A percentile compares a stretch with the other conserved stretches of the same genome.
Conservation (phyloP, 169 alveolate genomes). For the Eimeria praecox region DNA sequence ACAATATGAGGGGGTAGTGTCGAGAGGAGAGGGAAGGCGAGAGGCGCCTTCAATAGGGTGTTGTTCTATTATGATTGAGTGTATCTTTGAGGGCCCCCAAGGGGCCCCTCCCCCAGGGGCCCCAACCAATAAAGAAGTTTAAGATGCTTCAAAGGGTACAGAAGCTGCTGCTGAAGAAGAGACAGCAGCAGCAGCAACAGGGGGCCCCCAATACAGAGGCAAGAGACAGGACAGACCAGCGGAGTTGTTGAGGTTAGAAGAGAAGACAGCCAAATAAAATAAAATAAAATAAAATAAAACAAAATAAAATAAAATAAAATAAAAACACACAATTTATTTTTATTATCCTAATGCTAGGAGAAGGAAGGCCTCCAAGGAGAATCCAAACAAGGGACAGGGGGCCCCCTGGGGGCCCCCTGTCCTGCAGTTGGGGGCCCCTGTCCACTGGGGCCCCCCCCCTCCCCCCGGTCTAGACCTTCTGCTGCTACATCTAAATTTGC, state of each 20-base stretch:
- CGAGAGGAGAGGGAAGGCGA: background rate
- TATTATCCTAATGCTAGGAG: no score
- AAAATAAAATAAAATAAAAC: background rate
- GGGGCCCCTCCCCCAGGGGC: slow-evolving; percentile 13
- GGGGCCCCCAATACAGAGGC: background rate
- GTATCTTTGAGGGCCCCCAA: background rate
- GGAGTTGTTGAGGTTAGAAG: background rate
- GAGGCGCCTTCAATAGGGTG: background rate
- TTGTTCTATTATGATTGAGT: no score
- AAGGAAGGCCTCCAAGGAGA: no score
- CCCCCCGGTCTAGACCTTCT: background rate
- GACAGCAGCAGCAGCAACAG: background rate
- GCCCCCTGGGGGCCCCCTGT: background rate
- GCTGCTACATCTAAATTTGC: background rate
- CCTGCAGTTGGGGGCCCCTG: background rate
- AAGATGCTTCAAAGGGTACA: background rate
- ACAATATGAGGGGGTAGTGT: no score
- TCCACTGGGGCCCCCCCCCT: background rate
- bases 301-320: background rate
- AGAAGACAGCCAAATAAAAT: background rate
- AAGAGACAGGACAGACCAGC: background rate
- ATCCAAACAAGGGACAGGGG: background rate
- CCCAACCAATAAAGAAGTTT: background rate
- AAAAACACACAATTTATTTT: no score
- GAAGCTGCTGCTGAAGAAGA: background rate